phyloP scores from a whole-genome alignment of 2,329 filamentous ascomycete genomes.

The Pseudocercospora macadamiae region DNA sequence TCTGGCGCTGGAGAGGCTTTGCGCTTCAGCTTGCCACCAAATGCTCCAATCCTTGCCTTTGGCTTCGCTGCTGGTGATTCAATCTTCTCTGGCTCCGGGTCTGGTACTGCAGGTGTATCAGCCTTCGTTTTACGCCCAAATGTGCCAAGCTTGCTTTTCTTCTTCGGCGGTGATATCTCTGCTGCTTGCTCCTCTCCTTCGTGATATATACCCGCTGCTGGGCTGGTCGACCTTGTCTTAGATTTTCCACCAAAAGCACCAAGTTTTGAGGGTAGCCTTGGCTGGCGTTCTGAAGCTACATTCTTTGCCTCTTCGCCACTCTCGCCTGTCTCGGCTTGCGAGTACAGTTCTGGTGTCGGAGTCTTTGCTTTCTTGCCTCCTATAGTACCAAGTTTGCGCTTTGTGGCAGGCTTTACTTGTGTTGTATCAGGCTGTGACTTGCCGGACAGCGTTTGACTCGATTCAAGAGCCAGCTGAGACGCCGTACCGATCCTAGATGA shows the following conservation, averaged over 20 bases:
- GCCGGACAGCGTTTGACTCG: constrained; percentile 5
- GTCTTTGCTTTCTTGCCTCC: constrained; percentile 17
- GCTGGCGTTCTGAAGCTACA: no score
- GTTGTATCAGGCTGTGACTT: background rate
- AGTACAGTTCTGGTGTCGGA: background rate
- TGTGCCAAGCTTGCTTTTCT: constrained; percentile 2
- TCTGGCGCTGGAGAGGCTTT: background rate
- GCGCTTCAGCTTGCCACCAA: constrained; percentile 6
- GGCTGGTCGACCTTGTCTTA: background rate
- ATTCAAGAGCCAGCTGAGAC: constrained; percentile 16
- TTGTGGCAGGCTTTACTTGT: background rate
- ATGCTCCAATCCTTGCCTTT: constrained; percentile 8
- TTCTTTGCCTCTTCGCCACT: no score
- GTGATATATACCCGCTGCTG: background rate
- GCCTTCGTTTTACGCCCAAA: constrained; percentile 5
- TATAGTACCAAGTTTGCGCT: constrained; percentile 26
- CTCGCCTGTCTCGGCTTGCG: background rate
- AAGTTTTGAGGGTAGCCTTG: background rate
- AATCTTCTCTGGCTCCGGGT: background rate
- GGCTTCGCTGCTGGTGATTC: background rate
- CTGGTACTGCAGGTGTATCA: background rate
- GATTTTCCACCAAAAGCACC: background rate
- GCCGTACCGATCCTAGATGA: constrained; percentile 7
- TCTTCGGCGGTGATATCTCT: background rate
- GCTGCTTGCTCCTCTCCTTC: background rate